Evolutionary conservation across 2,329 filamentous ascomycete species (phyloP).

Genomic region (Paecilomyces niveus): DNA sequence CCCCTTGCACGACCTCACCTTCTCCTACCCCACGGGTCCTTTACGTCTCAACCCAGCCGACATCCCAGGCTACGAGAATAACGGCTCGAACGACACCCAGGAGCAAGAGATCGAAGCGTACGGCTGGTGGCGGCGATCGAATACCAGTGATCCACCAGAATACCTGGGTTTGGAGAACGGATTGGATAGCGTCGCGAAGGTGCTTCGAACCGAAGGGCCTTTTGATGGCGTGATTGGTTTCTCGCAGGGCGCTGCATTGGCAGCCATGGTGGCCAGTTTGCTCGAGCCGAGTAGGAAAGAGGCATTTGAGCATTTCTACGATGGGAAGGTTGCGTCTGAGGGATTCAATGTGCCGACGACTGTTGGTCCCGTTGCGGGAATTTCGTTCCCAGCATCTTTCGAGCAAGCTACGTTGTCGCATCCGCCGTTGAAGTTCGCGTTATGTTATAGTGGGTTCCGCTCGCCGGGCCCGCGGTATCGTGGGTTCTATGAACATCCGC

Average conservation of each 20-base stretch:
- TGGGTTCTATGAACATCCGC: conserved; percentile 63
- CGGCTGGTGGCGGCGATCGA: conserved; percentile 71
- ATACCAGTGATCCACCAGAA: conserved; percentile 53
- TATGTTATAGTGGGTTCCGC: conserved; percentile 71
- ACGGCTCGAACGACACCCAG: conserved; percentile 19
- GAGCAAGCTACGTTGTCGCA: conserved; percentile 33
- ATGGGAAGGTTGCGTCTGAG: conserved; percentile 11
- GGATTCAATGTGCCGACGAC: conserved; percentile 5
- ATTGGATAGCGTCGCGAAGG: conserved; percentile 54
- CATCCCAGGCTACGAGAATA: conserved; percentile 58
- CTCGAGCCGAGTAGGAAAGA: conserved; percentile 51
- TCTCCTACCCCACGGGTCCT: conserved; percentile 65
- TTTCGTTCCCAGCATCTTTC: conserved; percentile 48
- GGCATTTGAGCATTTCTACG: conserved; percentile 41
- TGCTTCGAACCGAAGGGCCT: conserved; percentile 57
- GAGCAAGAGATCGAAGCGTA: conserved; percentile 60
- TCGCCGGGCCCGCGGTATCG: conserved; percentile 55
- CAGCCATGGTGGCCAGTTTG: conserved; percentile 64
- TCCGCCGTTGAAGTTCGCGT: conserved; percentile 60
- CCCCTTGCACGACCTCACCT: conserved; percentile 49
- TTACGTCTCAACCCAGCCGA: conserved; percentile 56
- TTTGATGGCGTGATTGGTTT: conserved; percentile 78
- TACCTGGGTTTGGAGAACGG: conserved; percentile 68
- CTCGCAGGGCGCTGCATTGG: conserved; percentile 68
- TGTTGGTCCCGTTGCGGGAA: conserved; percentile 28